Base-by-base conservation (phyloP, 768 basidiomycete genomes). In the Lactarius indigo region DNA sequence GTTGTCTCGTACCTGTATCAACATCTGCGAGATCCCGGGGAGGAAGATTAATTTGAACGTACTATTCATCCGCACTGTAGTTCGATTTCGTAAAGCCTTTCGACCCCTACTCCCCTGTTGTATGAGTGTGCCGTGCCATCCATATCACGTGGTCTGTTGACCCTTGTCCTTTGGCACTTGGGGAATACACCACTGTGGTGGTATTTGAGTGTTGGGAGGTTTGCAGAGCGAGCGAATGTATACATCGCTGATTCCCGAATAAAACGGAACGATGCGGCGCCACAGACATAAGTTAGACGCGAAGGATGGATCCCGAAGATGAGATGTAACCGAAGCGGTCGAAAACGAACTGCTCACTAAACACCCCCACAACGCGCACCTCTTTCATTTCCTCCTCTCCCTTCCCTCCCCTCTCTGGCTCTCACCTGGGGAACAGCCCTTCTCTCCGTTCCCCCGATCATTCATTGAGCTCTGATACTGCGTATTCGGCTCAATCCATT, bases 311-410 rank as follows among this genome's bases (percentile, higher is more conserved):
- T 23, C 47, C 23, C 47, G 47, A 50, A 50, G 47, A 64, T 60
- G 50, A 47, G 62, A 64, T 62, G 37, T 35, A 18, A 57, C 17
- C 30, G 33, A 30, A 15, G 30, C 31, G 8, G 30, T n/a, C 30
- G 56, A 57, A 57, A 52, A 23, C 47, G n/a, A 52, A 23, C 23
- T 31, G 35, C 52, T 28, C 61, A 58, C 54, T 52, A 52, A n/a
- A 54, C 66, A 35, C 41, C 50, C 50, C 54, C 54, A 64, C 62
- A 59, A 56, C 66, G 62, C 63, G 62, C 50, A 26, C 52, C 41
- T 42, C 56, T 54, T 47, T 33, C 55, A 30, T 56, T 30, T 56
- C 55, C 30, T n/a, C 30, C 30, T 31, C 30, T 55, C 18, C 55
- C 20, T 30, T 5, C 54, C 15, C 31, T 56, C 47, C 23, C 61